A percentile compares a stretch with the other conserved stretches of the same genome.
phyloP scores from a whole-genome alignment of 352 stramenopile species.

The Pythium pyrilobum region DNA sequence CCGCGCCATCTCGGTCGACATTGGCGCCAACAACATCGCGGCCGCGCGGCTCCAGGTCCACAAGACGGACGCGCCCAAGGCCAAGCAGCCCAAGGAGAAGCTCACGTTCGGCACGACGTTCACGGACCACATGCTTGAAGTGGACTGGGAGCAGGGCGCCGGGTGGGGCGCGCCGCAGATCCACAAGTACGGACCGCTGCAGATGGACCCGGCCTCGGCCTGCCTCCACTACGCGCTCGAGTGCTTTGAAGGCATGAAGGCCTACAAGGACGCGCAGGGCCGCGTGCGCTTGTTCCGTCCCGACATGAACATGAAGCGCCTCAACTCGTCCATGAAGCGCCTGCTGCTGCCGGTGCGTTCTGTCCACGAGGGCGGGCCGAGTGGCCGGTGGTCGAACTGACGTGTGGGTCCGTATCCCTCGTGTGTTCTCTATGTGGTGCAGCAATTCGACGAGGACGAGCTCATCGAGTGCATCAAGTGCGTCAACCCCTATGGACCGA shows the following conservation, averaged over 20 bases:
- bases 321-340: constrained; percentile 93
- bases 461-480: constrained; percentile 89
- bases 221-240: constrained; percentile 94
- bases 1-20: constrained; percentile 24
- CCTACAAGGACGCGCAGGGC: constrained; percentile 83
- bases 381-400: not conserved
- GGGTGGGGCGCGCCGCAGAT: constrained; percentile 90
- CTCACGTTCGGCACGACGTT: constrained; percentile 94
- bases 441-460: constrained; percentile 87
- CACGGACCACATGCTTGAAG: constrained; percentile 96
- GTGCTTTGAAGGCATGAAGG: constrained; percentile 97
- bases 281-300: constrained; percentile 93
- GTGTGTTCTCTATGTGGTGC: constrained; percentile 1
- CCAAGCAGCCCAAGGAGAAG: constrained; percentile 78
- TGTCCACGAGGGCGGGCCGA: not conserved
- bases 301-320: constrained; percentile 95
- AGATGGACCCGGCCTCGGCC: constrained; percentile 88
- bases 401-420: not conserved
- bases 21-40: constrained; percentile 24
- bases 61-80: constrained; percentile 29
- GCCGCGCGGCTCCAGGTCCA: constrained; percentile 43
- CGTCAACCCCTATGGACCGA: constrained; percentile 19
- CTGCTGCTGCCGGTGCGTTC: constrained; percentile 71
- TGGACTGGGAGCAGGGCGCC: constrained; percentile 84
- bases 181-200: constrained; percentile 88